Conservation (phyloP, 1,284 basidiomycete genomes). For the Tylopilus sp. region DNA sequence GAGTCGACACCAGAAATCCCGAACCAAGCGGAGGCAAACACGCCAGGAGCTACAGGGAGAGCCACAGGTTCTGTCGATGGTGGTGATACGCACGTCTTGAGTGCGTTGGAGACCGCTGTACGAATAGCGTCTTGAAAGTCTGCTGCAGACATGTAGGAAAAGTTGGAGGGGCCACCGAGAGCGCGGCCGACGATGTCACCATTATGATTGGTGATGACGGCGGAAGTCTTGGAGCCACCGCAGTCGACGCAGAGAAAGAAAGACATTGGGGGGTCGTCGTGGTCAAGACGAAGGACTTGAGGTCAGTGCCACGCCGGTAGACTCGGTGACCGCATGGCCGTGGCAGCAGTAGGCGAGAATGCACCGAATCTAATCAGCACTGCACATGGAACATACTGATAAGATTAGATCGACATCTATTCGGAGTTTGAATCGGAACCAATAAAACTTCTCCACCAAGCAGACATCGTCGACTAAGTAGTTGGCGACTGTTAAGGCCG, state of each 20-base stretch:
- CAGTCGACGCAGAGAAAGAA: conserved; percentile 85
- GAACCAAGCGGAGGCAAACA: conserved; percentile 78
- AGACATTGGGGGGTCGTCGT: conserved; percentile 50
- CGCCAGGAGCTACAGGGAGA: conserved; percentile 49
- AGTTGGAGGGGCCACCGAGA: conserved; percentile 74
- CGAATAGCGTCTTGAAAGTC: conserved; percentile 62
- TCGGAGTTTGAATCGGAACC: too few relatives aligned
- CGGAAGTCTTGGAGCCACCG: conserved; percentile 85
- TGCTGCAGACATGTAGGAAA: conserved; percentile 66
- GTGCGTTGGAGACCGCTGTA: conserved; percentile 63
- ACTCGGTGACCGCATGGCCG: neutral
- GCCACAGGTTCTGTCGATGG: conserved; percentile 48
- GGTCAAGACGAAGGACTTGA: neutral
- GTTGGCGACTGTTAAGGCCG: too few relatives aligned
- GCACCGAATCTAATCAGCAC: neutral
- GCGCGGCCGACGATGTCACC: conserved; percentile 73
- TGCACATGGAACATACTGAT: neutral
- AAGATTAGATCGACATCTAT: neutral
- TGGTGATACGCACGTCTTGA: conserved; percentile 55
- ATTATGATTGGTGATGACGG: conserved; percentile 65
- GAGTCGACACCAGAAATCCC: conserved; percentile 84
- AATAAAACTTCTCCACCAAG: too few relatives aligned
- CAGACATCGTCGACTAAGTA: too few relatives aligned
- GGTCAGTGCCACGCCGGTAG: neutral
- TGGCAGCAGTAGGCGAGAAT: neutral